Evolutionary conservation across 2,329 filamentous ascomycete genomes (phyloP).

Genomic region (Huntiella decipiens): DNA sequence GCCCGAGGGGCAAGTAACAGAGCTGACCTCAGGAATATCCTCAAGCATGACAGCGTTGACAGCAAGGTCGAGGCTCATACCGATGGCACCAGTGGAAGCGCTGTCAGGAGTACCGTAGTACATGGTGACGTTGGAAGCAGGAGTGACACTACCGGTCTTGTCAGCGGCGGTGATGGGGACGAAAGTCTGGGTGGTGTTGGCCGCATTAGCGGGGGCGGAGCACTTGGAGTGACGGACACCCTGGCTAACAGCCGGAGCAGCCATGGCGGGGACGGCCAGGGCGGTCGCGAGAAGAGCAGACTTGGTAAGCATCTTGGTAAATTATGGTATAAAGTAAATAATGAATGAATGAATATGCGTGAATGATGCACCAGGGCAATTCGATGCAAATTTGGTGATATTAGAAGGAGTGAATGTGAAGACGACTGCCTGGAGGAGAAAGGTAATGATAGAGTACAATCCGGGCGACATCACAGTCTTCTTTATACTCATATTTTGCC

Average conservation of each 20-base stretch:
- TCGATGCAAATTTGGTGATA: background rate
- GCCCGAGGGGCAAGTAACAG: slow-evolving; percentile 12
- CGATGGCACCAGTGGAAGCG: slow-evolving; percentile 12
- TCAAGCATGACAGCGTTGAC: slow-evolving; percentile 14
- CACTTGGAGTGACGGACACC: background rate
- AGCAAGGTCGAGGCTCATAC: slow-evolving; percentile 13
- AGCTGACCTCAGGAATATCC: slow-evolving; percentile 11
- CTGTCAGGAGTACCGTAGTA: slow-evolving; percentile 12
- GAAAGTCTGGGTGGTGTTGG: slow-evolving; percentile 5
- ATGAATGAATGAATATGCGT: background rate
- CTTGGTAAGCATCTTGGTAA: background rate
- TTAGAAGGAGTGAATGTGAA: background rate
- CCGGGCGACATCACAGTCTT: too few relatives aligned
- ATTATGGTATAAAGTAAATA: background rate
- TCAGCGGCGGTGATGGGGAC: slow-evolving; percentile 10
- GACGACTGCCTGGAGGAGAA: slow-evolving; percentile 2
- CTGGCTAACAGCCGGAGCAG: background rate
- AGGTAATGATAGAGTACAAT: background rate
- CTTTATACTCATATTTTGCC: too few relatives aligned
- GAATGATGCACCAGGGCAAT: background rate
- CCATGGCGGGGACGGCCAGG: background rate
- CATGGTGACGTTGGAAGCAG: slow-evolving; percentile 5
- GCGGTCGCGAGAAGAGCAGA: background rate
- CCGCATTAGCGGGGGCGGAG: background rate
- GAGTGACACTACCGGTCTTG: slow-evolving; percentile 8